Evolutionary conservation across 805 yeast species (phyloP).

Genomic region (Metschnikowia hibisci): DNA sequence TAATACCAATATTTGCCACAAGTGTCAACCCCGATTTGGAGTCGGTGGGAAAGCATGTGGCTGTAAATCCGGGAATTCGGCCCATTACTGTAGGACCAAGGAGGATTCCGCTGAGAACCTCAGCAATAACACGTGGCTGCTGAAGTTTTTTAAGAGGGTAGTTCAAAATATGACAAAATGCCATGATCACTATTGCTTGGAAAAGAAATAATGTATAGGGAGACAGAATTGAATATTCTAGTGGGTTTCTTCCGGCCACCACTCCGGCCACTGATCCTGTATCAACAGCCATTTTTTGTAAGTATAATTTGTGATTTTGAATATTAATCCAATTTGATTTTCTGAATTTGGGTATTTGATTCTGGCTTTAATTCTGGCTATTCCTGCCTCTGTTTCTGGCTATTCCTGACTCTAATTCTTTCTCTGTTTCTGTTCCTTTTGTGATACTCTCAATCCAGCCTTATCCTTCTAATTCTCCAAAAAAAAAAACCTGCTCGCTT

Average conservation of each 20-base stretch:
- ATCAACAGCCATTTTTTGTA: conserved; percentile 27
- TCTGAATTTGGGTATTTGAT: no score
- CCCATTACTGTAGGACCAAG: conserved; percentile 78
- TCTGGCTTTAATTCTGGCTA: no score
- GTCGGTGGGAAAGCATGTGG: conserved; percentile 57
- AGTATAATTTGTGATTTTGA: not conserved
- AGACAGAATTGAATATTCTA: conserved; percentile 50
- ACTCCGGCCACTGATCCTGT: conserved; percentile 57
- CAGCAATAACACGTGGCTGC: conserved; percentile 81
- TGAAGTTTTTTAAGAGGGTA: conserved; percentile 56
- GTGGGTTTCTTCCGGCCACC: conserved; percentile 68
- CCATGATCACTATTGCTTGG: conserved; percentile 60
- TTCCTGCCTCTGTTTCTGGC: no score
- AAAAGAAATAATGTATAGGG: conserved; percentile 70
- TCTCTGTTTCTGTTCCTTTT: no score
- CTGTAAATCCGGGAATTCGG: conserved; percentile 61
- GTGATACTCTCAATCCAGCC: no score
- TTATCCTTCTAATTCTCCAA: no score
- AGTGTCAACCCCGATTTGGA: conserved; percentile 63
- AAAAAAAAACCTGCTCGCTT: no score
- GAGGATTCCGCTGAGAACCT: conserved; percentile 71
- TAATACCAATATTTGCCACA: conserved; percentile 71
- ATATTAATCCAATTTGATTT: no score
- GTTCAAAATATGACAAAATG: conserved; percentile 57
- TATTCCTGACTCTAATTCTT: no score